Percentiles rank a stretch among this genome's conserved stretches.
Evolutionary conservation across 2,329 filamentous ascomycete genomes (phyloP).

Genomic region (Paecilomyces niveus): DNA sequence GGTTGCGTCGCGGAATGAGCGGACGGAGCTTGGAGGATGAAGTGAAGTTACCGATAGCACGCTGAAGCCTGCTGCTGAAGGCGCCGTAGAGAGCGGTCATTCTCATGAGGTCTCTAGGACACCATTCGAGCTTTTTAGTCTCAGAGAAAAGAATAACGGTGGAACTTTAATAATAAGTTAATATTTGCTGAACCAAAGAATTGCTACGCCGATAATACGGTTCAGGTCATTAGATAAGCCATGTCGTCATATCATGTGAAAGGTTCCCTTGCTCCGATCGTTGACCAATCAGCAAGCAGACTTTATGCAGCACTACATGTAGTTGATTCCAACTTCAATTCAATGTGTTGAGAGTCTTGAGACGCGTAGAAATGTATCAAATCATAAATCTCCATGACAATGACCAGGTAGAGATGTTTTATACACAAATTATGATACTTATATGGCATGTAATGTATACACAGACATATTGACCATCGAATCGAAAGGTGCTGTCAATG

Average conservation of each 20-base stretch:
- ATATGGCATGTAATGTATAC: neutral
- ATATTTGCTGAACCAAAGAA: neutral
- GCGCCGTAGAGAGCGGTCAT: neutral
- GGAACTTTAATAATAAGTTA: neutral
- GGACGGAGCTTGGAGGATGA: neutral
- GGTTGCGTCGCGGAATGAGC: slow-evolving; percentile 17
- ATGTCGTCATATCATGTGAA: slow-evolving; percentile 8
- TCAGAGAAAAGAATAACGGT: neutral
- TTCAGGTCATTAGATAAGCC: slow-evolving; percentile 11
- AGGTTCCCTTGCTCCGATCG: neutral
- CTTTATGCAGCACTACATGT: neutral
- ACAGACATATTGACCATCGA: slow-evolving; percentile 3
- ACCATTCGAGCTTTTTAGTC: neutral
- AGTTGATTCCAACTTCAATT: neutral
- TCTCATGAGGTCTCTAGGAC: neutral
- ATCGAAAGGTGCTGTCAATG: slow-evolving; percentile 6
- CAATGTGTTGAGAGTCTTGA: slow-evolving; percentile 7
- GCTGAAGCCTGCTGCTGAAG: neutral
- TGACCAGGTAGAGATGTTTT: neutral
- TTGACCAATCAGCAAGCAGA: neutral
- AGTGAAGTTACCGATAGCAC: neutral
- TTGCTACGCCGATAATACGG: neutral
- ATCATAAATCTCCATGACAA: neutral
- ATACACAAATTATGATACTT: neutral
- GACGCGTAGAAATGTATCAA: neutral